phyloP scores from a whole-genome alignment of 192 early-diverging fungal genomes.

The Borealophlyctis nickersoniae region DNA sequence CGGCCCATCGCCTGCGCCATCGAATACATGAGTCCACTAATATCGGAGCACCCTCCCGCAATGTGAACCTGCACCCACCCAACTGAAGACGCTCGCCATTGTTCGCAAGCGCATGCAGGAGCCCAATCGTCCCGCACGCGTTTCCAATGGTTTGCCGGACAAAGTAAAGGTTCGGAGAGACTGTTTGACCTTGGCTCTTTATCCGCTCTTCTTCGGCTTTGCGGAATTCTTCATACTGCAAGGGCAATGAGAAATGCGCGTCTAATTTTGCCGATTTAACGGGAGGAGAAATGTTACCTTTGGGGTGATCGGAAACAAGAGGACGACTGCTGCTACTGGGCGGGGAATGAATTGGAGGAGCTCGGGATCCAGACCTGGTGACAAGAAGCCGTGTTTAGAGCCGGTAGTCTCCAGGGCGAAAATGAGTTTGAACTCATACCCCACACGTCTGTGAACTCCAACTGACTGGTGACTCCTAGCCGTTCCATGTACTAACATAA shows the following conservation, averaged over 20 bases:
- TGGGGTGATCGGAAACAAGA: constrained; percentile 81
- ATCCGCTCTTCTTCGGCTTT: constrained; percentile 48
- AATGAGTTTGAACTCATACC: constrained; percentile 36
- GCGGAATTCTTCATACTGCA: constrained; percentile 46
- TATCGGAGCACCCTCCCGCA: too few relatives aligned
- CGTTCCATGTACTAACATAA: constrained; percentile 60
- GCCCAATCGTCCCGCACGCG: constrained; percentile 92
- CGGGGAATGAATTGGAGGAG: constrained; percentile 74
- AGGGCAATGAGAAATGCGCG: background rate
- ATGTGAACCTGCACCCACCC: constrained; percentile 31
- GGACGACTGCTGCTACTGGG: constrained; percentile 78
- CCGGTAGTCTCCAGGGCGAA: background rate
- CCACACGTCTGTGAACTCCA: constrained; percentile 77
- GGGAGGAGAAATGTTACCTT: constrained; percentile 23
- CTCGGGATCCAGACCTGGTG: constrained; percentile 74
- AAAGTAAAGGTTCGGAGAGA: constrained; percentile 65
- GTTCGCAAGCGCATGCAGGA: constrained; percentile 86
- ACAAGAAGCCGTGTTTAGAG: background rate
- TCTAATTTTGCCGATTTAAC: background rate
- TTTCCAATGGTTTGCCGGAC: constrained; percentile 81
- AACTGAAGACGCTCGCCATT: constrained; percentile 51
- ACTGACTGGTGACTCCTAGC: constrained; percentile 60
- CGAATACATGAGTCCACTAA: too few relatives aligned
- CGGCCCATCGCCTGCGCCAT: constrained; percentile 44
- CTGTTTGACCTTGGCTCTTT: constrained; percentile 45